A percentile compares a stretch with the other conserved stretches of the same genome.
These are phyloP conservation scores for Vickermania ingenoplastis DNA, from an alignment of 208 protist species.

Conservation along the genomic window DNA sequence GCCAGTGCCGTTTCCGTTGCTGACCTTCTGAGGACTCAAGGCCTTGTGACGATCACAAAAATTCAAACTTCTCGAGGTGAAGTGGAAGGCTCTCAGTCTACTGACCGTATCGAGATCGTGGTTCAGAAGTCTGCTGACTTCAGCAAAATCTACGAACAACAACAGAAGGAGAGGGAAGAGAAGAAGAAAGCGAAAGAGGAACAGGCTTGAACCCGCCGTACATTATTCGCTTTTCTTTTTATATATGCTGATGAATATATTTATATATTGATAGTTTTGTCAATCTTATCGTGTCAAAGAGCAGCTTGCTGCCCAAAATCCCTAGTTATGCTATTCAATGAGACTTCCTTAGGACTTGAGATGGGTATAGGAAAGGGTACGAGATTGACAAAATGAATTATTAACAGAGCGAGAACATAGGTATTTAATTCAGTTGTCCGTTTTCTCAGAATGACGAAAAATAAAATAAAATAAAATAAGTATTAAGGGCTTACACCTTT, in stretches of 20 bases:
- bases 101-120: conserved; percentile 77
- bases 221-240: conserved; percentile 10
- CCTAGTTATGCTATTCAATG: no score
- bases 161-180: conserved; percentile 36
- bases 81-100: conserved; percentile 48
- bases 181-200: conserved; percentile 10
- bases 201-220: background rate
- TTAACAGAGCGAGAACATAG: conserved; percentile 5
- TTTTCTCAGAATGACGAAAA: no score
- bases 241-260: conserved; percentile 10
- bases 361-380: no score
- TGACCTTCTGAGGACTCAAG: conserved; percentile 83
- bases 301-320: background rate
- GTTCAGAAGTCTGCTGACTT: conserved; percentile 73
- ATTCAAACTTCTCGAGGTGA: conserved; percentile 72
- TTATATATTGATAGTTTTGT: conserved; percentile 1
- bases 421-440: conserved; percentile 7
- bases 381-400: no score
- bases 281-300: conserved; percentile 9
- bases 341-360: no score
- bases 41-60: conserved; percentile 67
- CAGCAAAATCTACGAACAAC: conserved; percentile 67
- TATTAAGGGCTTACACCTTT: no score
- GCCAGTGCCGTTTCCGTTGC: conserved; percentile 80
- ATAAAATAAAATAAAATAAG: no score